These are phyloP conservation scores for Maudiozyma turicensis DNA, from an alignment of 805 yeast species.

Conservation along the genomic window DNA sequence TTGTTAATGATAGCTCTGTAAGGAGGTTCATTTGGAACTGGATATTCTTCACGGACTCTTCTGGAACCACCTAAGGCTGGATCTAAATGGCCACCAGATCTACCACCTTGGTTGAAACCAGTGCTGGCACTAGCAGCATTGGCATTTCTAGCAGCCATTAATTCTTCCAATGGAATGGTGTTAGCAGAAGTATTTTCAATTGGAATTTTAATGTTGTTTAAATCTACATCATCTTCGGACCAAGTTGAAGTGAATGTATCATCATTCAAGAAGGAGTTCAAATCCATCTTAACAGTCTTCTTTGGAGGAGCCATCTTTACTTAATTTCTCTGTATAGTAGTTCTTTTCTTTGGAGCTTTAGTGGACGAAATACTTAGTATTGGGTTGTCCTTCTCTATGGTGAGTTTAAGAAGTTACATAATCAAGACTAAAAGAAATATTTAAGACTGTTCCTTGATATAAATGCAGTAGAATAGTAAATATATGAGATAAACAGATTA, in stretches of 20 bases:
- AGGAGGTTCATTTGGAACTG: conserved; percentile 88
- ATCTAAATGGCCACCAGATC: conserved; percentile 26
- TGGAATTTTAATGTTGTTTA: conserved; percentile 51
- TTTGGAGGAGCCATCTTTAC: conserved; percentile 47
- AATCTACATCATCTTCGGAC: conserved; percentile 80
- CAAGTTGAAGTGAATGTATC: conserved; percentile 64
- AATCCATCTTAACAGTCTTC: conserved; percentile 70
- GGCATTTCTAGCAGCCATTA: conserved; percentile 7
- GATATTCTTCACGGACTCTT: conserved; percentile 54
- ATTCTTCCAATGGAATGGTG: conserved; percentile 23
- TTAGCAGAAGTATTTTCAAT: conserved; percentile 24
- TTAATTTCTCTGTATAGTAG: conserved; percentile 4
- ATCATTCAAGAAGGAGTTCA: conserved; percentile 75
- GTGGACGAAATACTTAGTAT: too few species aligned
- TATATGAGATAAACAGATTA: background rate
- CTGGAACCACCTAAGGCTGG: conserved; percentile 32
- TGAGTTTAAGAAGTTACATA: background rate
- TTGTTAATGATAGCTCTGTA: conserved; percentile 82
- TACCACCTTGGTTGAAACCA: conserved; percentile 10
- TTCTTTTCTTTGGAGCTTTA: background rate
- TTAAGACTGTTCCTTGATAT: background rate
- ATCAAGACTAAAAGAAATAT: background rate
- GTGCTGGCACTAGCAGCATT: conserved; percentile 8
- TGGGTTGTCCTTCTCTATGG: too few species aligned
- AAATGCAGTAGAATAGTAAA: background rate